Base-by-base conservation (phyloP, 2,329 filamentous ascomycete species). In the Rhynchosporium graminicola region DNA sequence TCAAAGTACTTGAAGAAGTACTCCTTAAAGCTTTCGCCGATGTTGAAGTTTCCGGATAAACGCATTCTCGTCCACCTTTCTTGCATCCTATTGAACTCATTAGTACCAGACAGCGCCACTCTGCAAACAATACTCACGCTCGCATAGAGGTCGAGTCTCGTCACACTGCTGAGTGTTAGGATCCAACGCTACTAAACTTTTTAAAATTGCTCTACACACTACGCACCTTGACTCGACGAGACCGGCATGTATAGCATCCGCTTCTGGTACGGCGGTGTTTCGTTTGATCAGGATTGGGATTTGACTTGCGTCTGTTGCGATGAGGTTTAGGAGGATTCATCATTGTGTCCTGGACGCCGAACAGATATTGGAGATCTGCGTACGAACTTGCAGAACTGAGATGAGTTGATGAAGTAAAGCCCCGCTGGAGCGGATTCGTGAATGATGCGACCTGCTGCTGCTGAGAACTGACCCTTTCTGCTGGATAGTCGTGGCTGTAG, bases 261-360 rank as follows among this genome's bases (percentile, higher is more conserved):
- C 92, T 97, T 70, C 95, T 84, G 48, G 95, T 98, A 69, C 95
- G 87, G 65, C 93, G 89, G 75, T 98, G 94, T 77, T 98, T 98
- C 69, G 96, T 89, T 72, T 71, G 67, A n/a, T 73, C 71, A 48
- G 65, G 61, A 54, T 64, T 63, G 50, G 70, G 67, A 26, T 55
- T 68, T 13, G 69, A 67, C 62, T 72, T 74, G 43, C 71, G 70
- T 54, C 72, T 65, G 62, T 69, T 71, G 47, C 70, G 63, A 46
- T 63, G 70, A 3, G 70, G 61, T 31, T 71, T 73, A 28, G 67
- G 69, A 26, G 62, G 64, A 51, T 68, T 62, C 71, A 74, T 74
- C 43, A 61, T 61, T 54, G 67, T 60, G 40, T 72, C 69, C 61
- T 74, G 72, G 38, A 62, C 57, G 20, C 65, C 68, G 65, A 74